These are phyloP conservation scores for Chlorella sp. DNA, from an alignment of 139 green algal species.

Conservation along the genomic window DNA sequence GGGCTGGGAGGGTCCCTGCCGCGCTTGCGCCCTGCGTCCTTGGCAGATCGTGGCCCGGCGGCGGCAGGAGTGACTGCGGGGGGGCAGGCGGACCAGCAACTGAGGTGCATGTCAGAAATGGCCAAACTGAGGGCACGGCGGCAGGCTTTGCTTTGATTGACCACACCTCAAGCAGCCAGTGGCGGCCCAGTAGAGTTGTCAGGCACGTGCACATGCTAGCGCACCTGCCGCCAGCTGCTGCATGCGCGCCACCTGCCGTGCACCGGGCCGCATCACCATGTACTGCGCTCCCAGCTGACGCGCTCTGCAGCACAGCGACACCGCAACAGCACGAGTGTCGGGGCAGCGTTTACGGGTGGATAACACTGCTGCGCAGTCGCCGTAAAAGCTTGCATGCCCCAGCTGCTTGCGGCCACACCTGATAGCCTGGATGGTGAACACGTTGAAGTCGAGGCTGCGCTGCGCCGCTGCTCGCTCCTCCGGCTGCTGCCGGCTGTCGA, in stretches of 20 bases:
- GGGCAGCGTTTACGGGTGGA: too few relatives aligned
- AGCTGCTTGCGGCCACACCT: too few relatives aligned
- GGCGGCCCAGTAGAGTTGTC: too few relatives aligned
- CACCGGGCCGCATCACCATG: not conserved
- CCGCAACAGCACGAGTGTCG: too few relatives aligned
- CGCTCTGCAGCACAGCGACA: not conserved
- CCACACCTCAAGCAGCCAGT: too few relatives aligned
- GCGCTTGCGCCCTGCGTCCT: constrained; percentile 15
- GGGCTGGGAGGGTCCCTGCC: not conserved
- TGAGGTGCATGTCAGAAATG: too few relatives aligned
- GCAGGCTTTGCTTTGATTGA: too few relatives aligned
- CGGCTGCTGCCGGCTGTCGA: not conserved
- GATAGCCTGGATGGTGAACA: not conserved
- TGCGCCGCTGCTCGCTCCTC: not conserved
- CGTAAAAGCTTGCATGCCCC: too few relatives aligned
- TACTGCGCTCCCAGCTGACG: constrained; percentile 6
- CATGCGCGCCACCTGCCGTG: not conserved
- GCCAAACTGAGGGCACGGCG: too few relatives aligned
- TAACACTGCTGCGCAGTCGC: too few relatives aligned
- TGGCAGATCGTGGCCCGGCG: not conserved
- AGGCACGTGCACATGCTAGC: not conserved
- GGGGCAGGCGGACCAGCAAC: not conserved
- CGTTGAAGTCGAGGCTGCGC: constrained; percentile 23
- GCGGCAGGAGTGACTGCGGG: not conserved
- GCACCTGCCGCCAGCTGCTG: constrained; percentile 2